Evolutionary conservation across 2,329 filamentous ascomycete genomes (phyloP), one percentile per base, ranked within the genome.

Genomic region (Paraphoma sp.): DNA sequence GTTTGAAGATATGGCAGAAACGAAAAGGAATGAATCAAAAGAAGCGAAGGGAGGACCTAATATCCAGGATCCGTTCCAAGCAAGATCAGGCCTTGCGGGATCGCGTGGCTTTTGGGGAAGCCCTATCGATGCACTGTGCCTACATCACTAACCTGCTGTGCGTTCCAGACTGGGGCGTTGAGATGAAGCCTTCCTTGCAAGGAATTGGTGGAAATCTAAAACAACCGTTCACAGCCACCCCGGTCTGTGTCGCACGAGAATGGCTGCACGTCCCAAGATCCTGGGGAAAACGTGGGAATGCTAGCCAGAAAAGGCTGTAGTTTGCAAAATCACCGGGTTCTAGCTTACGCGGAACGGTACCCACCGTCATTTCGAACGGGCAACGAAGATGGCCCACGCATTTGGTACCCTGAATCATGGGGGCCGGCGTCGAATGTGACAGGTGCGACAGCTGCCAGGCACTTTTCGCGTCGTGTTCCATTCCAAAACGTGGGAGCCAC

Each of bases 151-250:
- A 46, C 42, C 54, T 51, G 45, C 51, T 47, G 45, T 53, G 44
- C 48, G 56, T 57, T 67, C 67, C 60, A 65, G 65, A 59, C 60
- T 53, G 47, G 57, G 53, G 42, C 54, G 29, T 43, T 44, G 57
- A 67, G 63, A 65, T 67, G 57, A 63, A 54, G 42, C 45, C 56
- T 38, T 55, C 54, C 59, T 57, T 36, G 54, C 48, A 62, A 63
- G 60, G 62, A 63, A 64, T 68, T 68, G 63, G 67, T 70, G 67
- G 67, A 54, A 54, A 18, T 38, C 45, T 54, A 44, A 54, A 68
- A 70, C 67, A 54, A 60, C 57, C 57, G 56, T 60, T 48, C 51
- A 54, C 53, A 57, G 55, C 42, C 31, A 55, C 45, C 14, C 55
- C 56, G 58, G 57, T 36, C 43, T 48, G 45, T 57, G 54, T 64